Percentiles rank a stretch among this genome's conserved stretches.
Evolutionary conservation across 2,329 filamentous ascomycete species (phyloP).

Genomic region (Coniochaeta hoffmannii): DNA sequence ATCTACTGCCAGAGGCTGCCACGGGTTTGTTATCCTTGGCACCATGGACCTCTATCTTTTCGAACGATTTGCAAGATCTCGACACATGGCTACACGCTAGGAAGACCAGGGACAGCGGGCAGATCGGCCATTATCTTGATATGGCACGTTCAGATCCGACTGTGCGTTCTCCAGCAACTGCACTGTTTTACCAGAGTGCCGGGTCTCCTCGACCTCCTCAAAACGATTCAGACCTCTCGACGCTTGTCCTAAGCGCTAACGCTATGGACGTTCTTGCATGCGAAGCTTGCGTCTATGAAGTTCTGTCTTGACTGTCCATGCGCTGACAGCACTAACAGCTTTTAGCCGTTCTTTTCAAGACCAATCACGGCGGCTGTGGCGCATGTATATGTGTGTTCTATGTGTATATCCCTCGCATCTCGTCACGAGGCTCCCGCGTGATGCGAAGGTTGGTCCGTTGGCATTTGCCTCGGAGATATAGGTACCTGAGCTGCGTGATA

Average conservation of each 20-base stretch:
- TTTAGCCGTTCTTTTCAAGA: not conserved
- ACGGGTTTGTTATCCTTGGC: not conserved
- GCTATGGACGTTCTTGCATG: not conserved
- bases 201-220: too few species aligned
- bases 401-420: not conserved
- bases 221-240: not conserved
- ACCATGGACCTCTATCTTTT: too few species aligned
- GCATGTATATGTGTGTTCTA: not conserved
- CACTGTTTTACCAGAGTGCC: too few species aligned
- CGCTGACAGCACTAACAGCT: too few species aligned
- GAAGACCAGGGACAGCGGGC: too few species aligned
- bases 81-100: too few species aligned
- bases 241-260: not conserved
- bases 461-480: not conserved
- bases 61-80: too few species aligned
- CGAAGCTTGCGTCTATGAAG: not conserved
- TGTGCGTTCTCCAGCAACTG: too few species aligned
- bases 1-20: not conserved
- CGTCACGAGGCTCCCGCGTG: not conserved
- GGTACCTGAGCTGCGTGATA: not conserved
- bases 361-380: not conserved
- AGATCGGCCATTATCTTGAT: too few species aligned
- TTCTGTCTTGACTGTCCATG: not conserved
- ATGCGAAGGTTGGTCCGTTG: not conserved
- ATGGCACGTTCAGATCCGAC: too few species aligned